Evolutionary conservation across 75 land plant genomes (phyloP).

Genomic region (Pinus tabuliformis): DNA sequence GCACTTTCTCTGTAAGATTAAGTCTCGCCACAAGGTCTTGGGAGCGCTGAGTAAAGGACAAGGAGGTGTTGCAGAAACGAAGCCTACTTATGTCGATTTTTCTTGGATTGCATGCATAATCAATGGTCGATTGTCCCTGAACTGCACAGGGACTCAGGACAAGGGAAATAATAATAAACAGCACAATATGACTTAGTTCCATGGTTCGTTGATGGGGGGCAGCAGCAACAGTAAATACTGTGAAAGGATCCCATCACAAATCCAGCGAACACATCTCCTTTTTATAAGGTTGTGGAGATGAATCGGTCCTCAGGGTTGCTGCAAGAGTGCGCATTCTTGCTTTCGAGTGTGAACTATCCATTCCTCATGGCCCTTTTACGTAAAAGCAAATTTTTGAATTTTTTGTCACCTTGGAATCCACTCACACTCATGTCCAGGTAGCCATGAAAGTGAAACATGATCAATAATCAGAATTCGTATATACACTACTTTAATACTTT

Average conservation of each 20-base stretch:
- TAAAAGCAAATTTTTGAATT: too few relatives aligned
- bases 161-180: neutral
- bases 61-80: conserved; percentile 40
- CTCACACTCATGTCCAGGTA: too few relatives aligned
- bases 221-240: neutral
- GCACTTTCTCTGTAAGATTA: conserved; percentile 50
- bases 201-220: neutral
- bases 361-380: too few relatives aligned
- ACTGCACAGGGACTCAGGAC: neutral
- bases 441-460: too few relatives aligned
- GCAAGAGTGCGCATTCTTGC: neutral
- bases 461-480: too few relatives aligned
- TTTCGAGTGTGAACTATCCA: too few relatives aligned
- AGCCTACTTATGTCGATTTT: neutral
- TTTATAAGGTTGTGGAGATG: conserved; percentile 1
- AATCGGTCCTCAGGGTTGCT: conserved; percentile 2
- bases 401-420: too few relatives aligned
- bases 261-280: neutral
- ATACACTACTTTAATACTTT: too few relatives aligned
- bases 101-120: conserved; percentile 5
- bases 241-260: neutral
- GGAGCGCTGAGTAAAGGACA: conserved; percentile 29
- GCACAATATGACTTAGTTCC: neutral
- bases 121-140: neutral
- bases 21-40: conserved; percentile 46